phyloP scores from a whole-genome alignment of 441 rosid genomes.

The Bruguiera hainesii region DNA sequence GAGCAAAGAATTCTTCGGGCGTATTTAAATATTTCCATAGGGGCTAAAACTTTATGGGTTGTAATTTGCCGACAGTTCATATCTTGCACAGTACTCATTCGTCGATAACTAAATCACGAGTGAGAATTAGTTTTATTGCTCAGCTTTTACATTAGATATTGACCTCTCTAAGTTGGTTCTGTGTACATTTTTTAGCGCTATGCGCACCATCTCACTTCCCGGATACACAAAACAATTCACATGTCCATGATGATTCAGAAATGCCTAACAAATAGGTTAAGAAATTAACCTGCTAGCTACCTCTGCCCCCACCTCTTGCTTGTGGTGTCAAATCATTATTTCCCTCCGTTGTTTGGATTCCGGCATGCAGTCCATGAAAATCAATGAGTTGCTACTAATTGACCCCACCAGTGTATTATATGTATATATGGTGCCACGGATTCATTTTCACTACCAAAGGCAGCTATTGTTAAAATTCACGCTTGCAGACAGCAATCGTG shows the following conservation, averaged over 20 bases:
- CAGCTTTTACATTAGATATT: no score
- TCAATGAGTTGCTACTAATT: conserved; percentile 9
- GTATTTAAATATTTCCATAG: no score
- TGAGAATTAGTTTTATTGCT: no score
- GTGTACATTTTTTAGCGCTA: no score
- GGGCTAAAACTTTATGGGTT: no score
- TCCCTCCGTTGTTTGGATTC: conserved; percentile 11
- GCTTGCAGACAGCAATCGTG: conserved; percentile 1
- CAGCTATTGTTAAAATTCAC: not conserved
- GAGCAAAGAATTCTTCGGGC: no score
- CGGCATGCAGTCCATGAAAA: conserved; percentile 4
- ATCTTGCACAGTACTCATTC: no score
- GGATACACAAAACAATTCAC: no score
- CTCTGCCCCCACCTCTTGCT: not conserved
- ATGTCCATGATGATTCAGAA: not conserved
- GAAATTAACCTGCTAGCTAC: not conserved
- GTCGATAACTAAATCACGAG: no score
- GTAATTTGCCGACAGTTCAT: no score
- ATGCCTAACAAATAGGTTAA: not conserved
- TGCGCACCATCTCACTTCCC: no score
- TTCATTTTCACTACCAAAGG: not conserved
- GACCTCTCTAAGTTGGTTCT: no score
- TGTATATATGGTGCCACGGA: not conserved
- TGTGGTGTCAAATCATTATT: conserved; percentile 15
- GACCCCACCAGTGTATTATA: conserved; percentile 4